A percentile compares a stretch with the other conserved stretches of the same genome.
Conservation (phyloP, 306 rosid species). For the Sophora flavescens region DNA sequence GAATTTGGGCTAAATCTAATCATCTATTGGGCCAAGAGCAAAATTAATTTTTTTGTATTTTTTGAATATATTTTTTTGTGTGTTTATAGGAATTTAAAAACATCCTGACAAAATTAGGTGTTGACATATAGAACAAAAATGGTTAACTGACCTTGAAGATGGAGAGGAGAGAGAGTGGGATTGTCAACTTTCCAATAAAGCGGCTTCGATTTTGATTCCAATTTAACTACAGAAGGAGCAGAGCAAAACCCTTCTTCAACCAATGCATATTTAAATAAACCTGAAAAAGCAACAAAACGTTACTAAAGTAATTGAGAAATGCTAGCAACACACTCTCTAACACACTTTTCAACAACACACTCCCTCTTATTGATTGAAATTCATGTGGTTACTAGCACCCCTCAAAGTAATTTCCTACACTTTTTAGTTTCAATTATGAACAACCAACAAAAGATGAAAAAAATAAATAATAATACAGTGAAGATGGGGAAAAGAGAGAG, state of each 20-base stretch:
- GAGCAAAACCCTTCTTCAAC: conserved; percentile 78
- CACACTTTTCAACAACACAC: too few species aligned
- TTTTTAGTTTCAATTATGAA: not conserved
- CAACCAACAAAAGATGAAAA: not conserved
- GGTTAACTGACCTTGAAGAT: conserved; percentile 71
- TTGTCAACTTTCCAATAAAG: conserved; percentile 70
- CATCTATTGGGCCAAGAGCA: too few species aligned
- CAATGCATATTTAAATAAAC: conserved; percentile 54
- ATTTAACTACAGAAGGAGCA: conserved; percentile 58
- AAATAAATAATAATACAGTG: not conserved
- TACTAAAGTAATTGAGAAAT: conserved; percentile 31
- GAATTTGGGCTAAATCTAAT: too few species aligned
- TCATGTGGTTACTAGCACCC: too few species aligned
- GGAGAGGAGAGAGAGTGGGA: conserved; percentile 80
- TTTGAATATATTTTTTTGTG: too few species aligned
- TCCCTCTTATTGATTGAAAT: too few species aligned
- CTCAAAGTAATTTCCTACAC: conserved; percentile 20
- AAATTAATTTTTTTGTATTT: too few species aligned
- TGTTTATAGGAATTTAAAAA: too few species aligned
- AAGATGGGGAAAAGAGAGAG: not conserved
- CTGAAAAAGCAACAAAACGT: conserved; percentile 52
- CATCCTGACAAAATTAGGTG: too few species aligned
- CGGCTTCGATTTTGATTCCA: conserved; percentile 55
- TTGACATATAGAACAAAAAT: not conserved
- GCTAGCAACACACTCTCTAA: too few species aligned